These are phyloP conservation scores for Nemania serpens DNA, from an alignment of 2,329 filamentous ascomycete species.

Conservation along the genomic window DNA sequence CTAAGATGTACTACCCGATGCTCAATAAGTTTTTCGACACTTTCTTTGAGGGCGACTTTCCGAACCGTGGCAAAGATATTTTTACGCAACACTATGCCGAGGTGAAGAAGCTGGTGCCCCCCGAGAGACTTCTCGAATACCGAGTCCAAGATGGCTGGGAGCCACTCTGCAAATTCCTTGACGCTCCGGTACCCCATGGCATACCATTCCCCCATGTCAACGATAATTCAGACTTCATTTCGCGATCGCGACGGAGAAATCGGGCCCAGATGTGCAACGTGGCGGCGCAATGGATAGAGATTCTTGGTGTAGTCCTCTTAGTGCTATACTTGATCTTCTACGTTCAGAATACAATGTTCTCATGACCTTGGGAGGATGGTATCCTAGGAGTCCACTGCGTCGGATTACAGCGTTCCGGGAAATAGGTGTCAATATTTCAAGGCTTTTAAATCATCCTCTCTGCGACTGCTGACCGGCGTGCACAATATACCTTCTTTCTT, in stretches of 20 bases:
- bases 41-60: slow-evolving; percentile 71
- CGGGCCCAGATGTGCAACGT: slow-evolving; percentile 55
- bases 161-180: slow-evolving; percentile 45
- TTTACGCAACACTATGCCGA: slow-evolving; percentile 50
- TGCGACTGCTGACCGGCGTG: background rate
- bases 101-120: slow-evolving; percentile 38
- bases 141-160: slow-evolving; percentile 44
- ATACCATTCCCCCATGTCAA: slow-evolving; percentile 52
- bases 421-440: background rate
- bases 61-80: slow-evolving; percentile 65
- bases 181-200: slow-evolving; percentile 41
- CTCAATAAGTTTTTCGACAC: slow-evolving; percentile 70
- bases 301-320: slow-evolving; percentile 38
- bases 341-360: slow-evolving; percentile 32
- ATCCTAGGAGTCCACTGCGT: background rate
- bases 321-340: slow-evolving; percentile 38
- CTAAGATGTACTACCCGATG: slow-evolving; percentile 72
- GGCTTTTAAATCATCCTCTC: background rate
- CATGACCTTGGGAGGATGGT: background rate
- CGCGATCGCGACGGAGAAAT: slow-evolving; percentile 51
- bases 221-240: slow-evolving; percentile 53
- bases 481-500: slow-evolving; percentile 6
- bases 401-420: slow-evolving; percentile 16
- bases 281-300: slow-evolving; percentile 32
- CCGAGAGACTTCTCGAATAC: slow-evolving; percentile 41